These are phyloP conservation scores for Naumovozyma baii DNA, from an alignment of 805 yeast genomes.

Conservation along the genomic window DNA sequence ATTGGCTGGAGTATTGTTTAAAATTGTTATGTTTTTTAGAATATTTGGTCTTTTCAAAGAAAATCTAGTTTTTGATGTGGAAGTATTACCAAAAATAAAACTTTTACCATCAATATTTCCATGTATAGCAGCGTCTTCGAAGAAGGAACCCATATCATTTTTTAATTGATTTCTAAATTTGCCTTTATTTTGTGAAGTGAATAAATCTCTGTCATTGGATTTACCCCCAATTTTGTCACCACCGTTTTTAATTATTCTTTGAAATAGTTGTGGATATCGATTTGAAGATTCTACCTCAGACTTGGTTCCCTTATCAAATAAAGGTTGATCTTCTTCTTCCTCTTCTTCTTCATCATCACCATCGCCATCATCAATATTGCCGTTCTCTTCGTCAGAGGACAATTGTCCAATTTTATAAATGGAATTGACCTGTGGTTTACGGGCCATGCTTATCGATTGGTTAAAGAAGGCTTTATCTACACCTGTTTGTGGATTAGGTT, in stretches of 20 bases:
- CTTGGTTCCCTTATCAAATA: constrained; percentile 7
- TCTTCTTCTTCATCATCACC: constrained; percentile 11
- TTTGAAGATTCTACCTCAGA: background rate
- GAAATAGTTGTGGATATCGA: constrained; percentile 5
- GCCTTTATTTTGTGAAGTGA: constrained; percentile 4
- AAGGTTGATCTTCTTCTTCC: constrained; percentile 11
- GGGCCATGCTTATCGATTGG: background rate
- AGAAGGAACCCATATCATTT: background rate
- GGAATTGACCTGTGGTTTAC: constrained; percentile 8
- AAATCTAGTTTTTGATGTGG: background rate
- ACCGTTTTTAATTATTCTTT: constrained; percentile 8
- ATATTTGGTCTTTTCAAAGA: constrained; percentile 17
- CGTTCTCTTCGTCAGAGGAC: constrained; percentile 33
- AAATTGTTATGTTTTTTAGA: constrained; percentile 16
- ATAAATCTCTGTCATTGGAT: constrained; percentile 5
- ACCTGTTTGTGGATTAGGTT: too few relatives aligned
- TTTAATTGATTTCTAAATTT: background rate
- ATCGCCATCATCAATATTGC: constrained; percentile 11
- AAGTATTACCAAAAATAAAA: constrained; percentile 4
- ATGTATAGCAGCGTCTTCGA: constrained; percentile 5
- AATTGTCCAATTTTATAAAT: constrained; percentile 29
- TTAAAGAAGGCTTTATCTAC: too few relatives aligned
- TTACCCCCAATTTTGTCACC: background rate
- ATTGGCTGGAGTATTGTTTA: constrained; percentile 20
- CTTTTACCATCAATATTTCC: constrained; percentile 5